phyloP scores from a whole-genome alignment of 2,329 filamentous ascomycete genomes.

The Diplodia corticola region DNA sequence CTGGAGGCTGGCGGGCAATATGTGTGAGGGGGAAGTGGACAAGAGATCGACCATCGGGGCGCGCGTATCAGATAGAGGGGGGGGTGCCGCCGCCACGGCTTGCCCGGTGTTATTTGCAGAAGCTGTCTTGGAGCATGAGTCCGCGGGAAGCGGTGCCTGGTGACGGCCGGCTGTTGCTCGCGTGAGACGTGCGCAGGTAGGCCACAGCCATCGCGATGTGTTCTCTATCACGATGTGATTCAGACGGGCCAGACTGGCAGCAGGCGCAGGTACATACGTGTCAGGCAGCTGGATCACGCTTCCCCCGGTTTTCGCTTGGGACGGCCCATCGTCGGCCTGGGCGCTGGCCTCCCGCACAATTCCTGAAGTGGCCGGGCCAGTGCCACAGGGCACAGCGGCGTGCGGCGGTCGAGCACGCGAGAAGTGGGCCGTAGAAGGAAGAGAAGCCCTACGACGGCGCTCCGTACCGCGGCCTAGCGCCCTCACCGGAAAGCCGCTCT shows the following conservation, averaged over 20 bases:
- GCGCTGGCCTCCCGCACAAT: slow-evolving; percentile 1
- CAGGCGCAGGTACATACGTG: slow-evolving; percentile 13
- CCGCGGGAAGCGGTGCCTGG: background rate
- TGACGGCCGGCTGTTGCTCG: background rate
- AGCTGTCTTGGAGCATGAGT: background rate
- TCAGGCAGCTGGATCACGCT: slow-evolving; percentile 8
- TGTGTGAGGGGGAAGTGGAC: slow-evolving; percentile 8
- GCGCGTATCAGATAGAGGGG: slow-evolving; percentile 9
- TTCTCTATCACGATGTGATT: background rate
- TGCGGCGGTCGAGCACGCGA: slow-evolving; percentile 16
- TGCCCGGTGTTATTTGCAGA: background rate
- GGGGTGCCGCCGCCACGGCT: background rate
- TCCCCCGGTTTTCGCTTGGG: slow-evolving; percentile 19
- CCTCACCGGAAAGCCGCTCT: slow-evolving; percentile 4
- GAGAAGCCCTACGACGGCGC: slow-evolving; percentile 17
- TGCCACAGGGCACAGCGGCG: too few species aligned
- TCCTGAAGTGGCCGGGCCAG: slow-evolving; percentile 3
- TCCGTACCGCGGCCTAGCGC: slow-evolving; percentile 14
- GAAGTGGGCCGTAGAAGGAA: slow-evolving; percentile 9
- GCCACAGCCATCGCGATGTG: background rate
- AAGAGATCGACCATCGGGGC: slow-evolving; percentile 15
- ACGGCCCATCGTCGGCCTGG: slow-evolving; percentile 6
- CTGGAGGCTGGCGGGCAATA: slow-evolving; percentile 6
- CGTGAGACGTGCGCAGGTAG: background rate
- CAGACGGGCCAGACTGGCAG: background rate